A percentile compares a stretch with the other conserved stretches of the same genome.
phyloP scores from a whole-genome alignment of 768 basidiomycete genomes.

The Glaciozyma martinii region DNA sequence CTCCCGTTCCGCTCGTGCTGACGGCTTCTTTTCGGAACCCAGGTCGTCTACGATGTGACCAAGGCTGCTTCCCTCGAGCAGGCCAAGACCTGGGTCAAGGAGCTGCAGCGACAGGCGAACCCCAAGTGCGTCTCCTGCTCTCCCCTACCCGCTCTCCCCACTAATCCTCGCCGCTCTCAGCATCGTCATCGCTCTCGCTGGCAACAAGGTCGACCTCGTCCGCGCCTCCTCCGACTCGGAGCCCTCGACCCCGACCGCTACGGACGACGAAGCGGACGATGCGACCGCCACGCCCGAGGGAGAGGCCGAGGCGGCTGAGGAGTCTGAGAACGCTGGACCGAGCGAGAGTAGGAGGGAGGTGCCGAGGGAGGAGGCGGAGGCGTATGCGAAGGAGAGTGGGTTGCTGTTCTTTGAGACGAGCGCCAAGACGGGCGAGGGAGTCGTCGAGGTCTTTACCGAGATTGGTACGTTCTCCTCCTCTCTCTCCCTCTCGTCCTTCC shows the following conservation, averaged over 20 bases:
- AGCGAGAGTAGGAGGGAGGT: constrained; percentile 74
- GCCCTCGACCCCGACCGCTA: constrained; percentile 9
- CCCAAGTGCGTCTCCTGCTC: constrained; percentile 60
- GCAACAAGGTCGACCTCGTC: constrained; percentile 85
- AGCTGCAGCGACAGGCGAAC: constrained; percentile 95
- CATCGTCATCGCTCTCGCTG: constrained; percentile 84
- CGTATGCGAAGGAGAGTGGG: constrained; percentile 90
- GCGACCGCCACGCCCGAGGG: constrained; percentile 72
- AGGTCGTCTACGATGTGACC: constrained; percentile 95
- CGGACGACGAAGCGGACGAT: constrained; percentile 70
- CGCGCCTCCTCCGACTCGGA: constrained; percentile 19
- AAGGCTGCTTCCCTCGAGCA: constrained; percentile 86
- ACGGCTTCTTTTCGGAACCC: constrained; percentile 89
- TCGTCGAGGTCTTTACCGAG: constrained; percentile 95
- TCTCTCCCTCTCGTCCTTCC: background rate
- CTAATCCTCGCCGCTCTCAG: background rate
- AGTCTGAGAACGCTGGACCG: constrained; percentile 46
- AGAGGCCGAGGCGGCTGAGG: constrained; percentile 56
- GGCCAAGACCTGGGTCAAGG: constrained; percentile 99
- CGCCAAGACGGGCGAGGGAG: constrained; percentile 91
- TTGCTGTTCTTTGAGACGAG: constrained; percentile 94
- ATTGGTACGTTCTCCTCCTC: constrained; percentile 57
- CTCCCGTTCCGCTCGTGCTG: background rate
- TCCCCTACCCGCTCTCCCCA: background rate
- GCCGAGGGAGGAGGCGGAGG: constrained; percentile 85